Base-by-base conservation (phyloP, 2,329 filamentous ascomycete genomes). In the Colletotrichum camelliae region DNA sequence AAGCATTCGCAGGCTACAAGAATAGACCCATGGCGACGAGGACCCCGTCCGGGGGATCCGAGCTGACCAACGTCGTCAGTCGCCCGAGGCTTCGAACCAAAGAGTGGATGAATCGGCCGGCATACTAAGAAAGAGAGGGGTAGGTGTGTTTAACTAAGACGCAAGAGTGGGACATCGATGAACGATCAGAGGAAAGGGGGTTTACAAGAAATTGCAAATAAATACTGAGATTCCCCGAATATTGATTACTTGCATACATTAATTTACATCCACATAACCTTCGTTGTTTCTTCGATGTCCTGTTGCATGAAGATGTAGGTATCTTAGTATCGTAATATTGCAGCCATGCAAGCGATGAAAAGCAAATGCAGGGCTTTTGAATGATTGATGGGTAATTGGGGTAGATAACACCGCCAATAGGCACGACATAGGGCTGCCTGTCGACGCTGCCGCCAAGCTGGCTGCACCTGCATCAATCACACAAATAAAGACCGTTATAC, bases 1-100 rank as follows among this genome's bases (percentile, higher is more conserved):
- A 61, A 7, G 62, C 31, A 12, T 13, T 7, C 9, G 6, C 52
- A 75, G 73, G 71, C 64, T 75, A 62, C 35, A 75, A 73, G 35
- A 75, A 75, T 37, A 64, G 73, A 33, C 39, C 67, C 5, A 68
- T 75, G 73, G 62, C 65, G 21, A 75, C 73, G n/a, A 29, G 73
- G 33, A 75, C 70, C 5, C 73, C 73, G 18, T 75, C 73, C 33
- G 57, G 70, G 1, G 73, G 73, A 21, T 75, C 73, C 35, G 64
- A 73, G 7, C n/a, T 75, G 33, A 75, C 73, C 57, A 75, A 75
- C 10, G 29, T 68, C 1, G 65, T 73, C 10, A 75, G 16, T 9
- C 67, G 73, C 5, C n/a, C n/a, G n/a, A n/a, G n/a, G n/a, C n/a
- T n/a, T n/a, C n/a, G n/a, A n/a, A n/a, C n/a, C n/a, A n/a, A 75